Base-by-base conservation (phyloP, 495 filamentous ascomycete genomes). In the Talaromyces stipitatus region DNA sequence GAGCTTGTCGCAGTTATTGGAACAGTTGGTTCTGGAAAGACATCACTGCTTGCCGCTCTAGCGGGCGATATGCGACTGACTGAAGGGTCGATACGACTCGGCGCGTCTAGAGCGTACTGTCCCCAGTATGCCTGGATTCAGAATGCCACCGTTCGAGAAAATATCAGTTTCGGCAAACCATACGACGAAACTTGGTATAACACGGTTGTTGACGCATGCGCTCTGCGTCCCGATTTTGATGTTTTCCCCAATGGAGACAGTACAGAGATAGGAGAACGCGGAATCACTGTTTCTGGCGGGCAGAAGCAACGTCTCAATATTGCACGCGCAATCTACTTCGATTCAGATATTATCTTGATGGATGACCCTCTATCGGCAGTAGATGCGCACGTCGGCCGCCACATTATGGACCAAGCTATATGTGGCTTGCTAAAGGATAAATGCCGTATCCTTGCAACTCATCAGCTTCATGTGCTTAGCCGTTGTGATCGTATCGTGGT, bases 81-180 rank as follows among this genome's bases (percentile, higher is more conserved):
- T 0, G 70, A 72, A 11, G 94, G 94, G 1, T 75, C 79, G 32
- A 78, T 96, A 5, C 78, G 79, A 4, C 73, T 96, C 54, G 90
- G 91, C 47, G 88, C 88, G 2, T 83, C 82, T 2, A 73, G 91
- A 50, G 88, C 91, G 0, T 96, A 95, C 62, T 98, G 94, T 62
- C 91, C 94, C 0, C 94, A 98, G 64, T 95, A 94, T 64, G 89
- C 94, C 3, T 98, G 94, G 94, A 97, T 98, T 47, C 92, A 97
- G 64, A 98, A 97, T 62, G 76, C 90, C 0, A 87, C 85, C 12
- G 85, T 97, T 4, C 84, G 79, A 57, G 81, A 95, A 53, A 98
- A 98, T 61, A 94, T 98, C 55, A 65, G 95, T 1, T 97, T 98
- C 62, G 92, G 92, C 2, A 90, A 88, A 62, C 82, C 64, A 1